These are phyloP conservation scores for Pseudopithomyces chartarum DNA, from an alignment of 2,329 filamentous ascomycete genomes.

Conservation along the genomic window DNA sequence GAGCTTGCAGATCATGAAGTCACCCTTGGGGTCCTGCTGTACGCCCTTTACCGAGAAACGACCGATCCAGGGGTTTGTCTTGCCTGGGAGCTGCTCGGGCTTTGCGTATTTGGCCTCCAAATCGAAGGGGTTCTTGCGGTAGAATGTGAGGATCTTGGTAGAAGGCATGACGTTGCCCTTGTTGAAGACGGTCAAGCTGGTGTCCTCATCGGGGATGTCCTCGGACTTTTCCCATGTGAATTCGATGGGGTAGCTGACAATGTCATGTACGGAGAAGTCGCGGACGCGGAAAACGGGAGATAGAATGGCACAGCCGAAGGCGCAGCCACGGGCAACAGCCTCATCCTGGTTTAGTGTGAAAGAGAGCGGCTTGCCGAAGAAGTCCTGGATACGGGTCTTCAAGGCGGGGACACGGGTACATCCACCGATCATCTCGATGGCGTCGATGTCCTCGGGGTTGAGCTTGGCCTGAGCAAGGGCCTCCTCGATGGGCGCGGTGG, in stretches of 20 bases:
- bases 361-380: constrained; percentile 90
- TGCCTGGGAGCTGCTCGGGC: constrained; percentile 84
- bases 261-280: constrained; percentile 96
- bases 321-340: constrained; percentile 91
- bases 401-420: constrained; percentile 91
- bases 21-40: constrained; percentile 88
- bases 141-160: constrained; percentile 99
- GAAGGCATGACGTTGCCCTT: constrained; percentile 96
- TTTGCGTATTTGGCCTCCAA: constrained; percentile 93
- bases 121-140: constrained; percentile 96
- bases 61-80: constrained; percentile 92
- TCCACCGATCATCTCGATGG: constrained; percentile 91
- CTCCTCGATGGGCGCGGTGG: constrained; percentile 79
- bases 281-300: constrained; percentile 98
- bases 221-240: constrained; percentile 99
- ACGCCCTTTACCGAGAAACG: constrained; percentile 98
- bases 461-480: constrained; percentile 93
- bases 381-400: constrained; percentile 86
- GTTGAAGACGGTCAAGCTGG: constrained; percentile 95
- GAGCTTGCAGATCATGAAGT: constrained; percentile 99
- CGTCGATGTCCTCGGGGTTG: constrained; percentile 88
- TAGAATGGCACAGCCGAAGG: constrained; percentile 96
- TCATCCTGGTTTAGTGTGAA: constrained; percentile 99
- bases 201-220: constrained; percentile 98
- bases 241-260: constrained; percentile 97